Evolutionary conservation across 192 early-diverging fungal species (phyloP).

Genomic region (Phlyctochytrium planicorne): DNA sequence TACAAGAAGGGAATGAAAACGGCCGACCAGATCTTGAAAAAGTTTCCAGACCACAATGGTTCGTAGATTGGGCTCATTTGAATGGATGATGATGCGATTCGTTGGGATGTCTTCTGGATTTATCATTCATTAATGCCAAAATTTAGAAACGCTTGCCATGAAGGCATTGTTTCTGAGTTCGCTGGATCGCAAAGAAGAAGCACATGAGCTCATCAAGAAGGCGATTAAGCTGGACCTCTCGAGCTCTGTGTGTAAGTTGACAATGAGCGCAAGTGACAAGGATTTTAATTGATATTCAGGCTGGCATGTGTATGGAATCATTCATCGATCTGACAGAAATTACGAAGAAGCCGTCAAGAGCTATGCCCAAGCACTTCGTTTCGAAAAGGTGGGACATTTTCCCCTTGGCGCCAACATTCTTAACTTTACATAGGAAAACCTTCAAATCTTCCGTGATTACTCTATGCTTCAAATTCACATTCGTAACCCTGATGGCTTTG

Average conservation of each 20-base stretch:
- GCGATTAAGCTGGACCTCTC: constrained; percentile 77
- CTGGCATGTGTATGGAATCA: constrained; percentile 97
- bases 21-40: constrained; percentile 90
- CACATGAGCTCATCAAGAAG: constrained; percentile 79
- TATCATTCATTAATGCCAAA: background rate
- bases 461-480: constrained; percentile 83
- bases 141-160: constrained; percentile 85
- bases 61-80: constrained; percentile 2
- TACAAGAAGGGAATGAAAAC: constrained; percentile 93
- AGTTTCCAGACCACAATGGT: constrained; percentile 90
- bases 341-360: constrained; percentile 91
- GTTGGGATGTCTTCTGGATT: background rate
- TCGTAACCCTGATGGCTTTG: constrained; percentile 79
- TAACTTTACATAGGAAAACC: constrained; percentile 66
- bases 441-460: constrained; percentile 90
- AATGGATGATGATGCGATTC: background rate
- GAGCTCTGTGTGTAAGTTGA: constrained; percentile 84
- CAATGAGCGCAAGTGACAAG: background rate
- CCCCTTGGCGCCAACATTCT: constrained; percentile 2
- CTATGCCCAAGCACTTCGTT: constrained; percentile 83
- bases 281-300: constrained; percentile 41
- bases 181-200: constrained; percentile 91
- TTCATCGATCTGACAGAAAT: constrained; percentile 89
- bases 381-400: no score
- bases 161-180: constrained; percentile 90